Base-by-base conservation (phyloP, 1,139 yeast genomes). In the Pichia sp. region DNA sequence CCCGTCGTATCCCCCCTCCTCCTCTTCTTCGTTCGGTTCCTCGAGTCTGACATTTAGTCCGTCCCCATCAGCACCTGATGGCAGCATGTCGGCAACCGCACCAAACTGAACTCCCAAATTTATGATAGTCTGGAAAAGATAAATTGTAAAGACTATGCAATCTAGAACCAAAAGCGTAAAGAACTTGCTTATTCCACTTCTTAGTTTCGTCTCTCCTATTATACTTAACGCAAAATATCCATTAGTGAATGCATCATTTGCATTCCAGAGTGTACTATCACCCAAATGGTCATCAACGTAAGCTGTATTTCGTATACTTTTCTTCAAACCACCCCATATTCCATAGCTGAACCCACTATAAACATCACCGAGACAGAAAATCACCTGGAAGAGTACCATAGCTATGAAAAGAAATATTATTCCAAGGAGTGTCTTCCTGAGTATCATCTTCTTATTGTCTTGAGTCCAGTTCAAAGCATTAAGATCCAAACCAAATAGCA, bases 1-100 rank as follows among this genome's bases (percentile, higher is more conserved):
- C 1, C 73, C 73, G 47, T 66, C 69, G 18, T 57, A 57, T 29
- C 54, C n/a, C n/a, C n/a, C n/a, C n/a, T n/a, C n/a, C n/a, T n/a
- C n/a, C n/a, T n/a, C n/a, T n/a, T n/a, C n/a, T n/a, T n/a, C n/a
- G n/a, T n/a, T n/a, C n/a, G n/a, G n/a, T n/a, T n/a, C n/a, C n/a
- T n/a, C n/a, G n/a, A n/a, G n/a, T n/a, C n/a, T n/a, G n/a, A n/a
- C n/a, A n/a, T n/a, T n/a, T n/a, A n/a, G n/a, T n/a, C n/a, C n/a
- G n/a, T n/a, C n/a, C n/a, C n/a, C n/a, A n/a, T n/a, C n/a, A n/a
- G n/a, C n/a, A n/a, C n/a, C n/a, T n/a, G n/a, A n/a, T n/a, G n/a
- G n/a, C n/a, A n/a, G n/a, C n/a, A n/a, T n/a, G n/a, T n/a, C n/a
- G n/a, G n/a, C 44, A 15, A 52, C 51, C 14, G 53, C 45, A 9